Base-by-base conservation (phyloP, 1,284 basidiomycete species). In the Xanthoconium separans region DNA sequence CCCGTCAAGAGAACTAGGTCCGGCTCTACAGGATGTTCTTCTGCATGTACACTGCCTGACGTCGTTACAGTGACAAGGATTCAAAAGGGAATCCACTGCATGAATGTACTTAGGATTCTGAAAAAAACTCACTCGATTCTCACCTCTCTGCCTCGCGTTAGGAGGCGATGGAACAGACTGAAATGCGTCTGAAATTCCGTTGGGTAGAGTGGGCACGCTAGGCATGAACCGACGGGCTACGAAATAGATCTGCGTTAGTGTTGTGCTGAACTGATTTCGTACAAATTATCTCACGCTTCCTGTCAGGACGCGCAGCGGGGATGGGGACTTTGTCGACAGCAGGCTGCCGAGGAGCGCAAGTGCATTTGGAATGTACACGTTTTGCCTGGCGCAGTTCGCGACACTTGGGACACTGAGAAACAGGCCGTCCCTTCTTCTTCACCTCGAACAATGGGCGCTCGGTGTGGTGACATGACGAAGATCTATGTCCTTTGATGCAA, bases 401-500 rank as follows among this genome's bases (percentile, higher is more conserved):
- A 67, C 91, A 93, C 61, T 81, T 84, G 56, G 80, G 77, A 70
- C 91, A 94, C 68, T 94, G 91, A 9, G 91, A 91, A 9, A 91
- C 80, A 1, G 91, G 91, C 12, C 91, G 79, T 8, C 88, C 91
- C 73, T 89, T 94, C 77, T 89, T 91, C 78, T 93, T 91, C 55
- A 93, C 84, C 67, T 93, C 90, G 60, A 89, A 92, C 12, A 93
- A 75, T 2, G 90, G 89, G 10, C 91, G 79, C 59, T 91, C 88
- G 45, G 84, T 85, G 66, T 93, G 91, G 39, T 82, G 80, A 67
- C 91, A 94, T 12, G 83, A 83, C 2, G 91, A 91, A 3, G 91
- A 92, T 51, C 91, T 83, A 65, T 93, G 91, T 2, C 91, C 91
- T 73, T 93, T 93, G 71, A 93, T 93, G 70, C 91, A 94, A 11